A percentile compares a stretch with the other conserved stretches of the same genome.
Evolutionary conservation across 768 basidiomycete species (phyloP).

Genomic region (Hebeloma cylindrosporum): DNA sequence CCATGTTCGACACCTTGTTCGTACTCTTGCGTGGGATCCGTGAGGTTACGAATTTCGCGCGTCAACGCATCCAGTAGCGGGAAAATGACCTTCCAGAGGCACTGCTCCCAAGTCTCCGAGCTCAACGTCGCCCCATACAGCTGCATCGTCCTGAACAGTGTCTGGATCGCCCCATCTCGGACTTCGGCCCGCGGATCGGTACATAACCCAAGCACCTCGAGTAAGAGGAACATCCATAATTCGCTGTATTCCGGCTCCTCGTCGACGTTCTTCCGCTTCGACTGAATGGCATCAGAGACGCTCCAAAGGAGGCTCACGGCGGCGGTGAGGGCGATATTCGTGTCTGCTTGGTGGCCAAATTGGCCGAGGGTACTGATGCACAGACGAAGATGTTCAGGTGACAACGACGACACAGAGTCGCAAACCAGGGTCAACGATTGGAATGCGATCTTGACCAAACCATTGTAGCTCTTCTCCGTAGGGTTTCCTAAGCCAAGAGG

Average conservation of each 20-base stretch:
- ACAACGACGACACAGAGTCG: conserved; percentile 84
- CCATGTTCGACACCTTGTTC: conserved; percentile 37
- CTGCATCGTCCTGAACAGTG: conserved; percentile 90
- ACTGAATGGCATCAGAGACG: conserved; percentile 92
- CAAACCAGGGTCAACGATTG: conserved; percentile 93
- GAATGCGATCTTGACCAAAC: conserved; percentile 89
- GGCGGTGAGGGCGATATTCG: conserved; percentile 93
- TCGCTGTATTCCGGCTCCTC: conserved; percentile 75
- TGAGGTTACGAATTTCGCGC: conserved; percentile 47
- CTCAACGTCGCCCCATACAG: conserved; percentile 88
- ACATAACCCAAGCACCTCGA: conserved; percentile 81
- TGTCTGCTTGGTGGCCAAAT: conserved; percentile 91
- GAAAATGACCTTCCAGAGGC: conserved; percentile 89
- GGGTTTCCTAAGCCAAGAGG: conserved; percentile 55
- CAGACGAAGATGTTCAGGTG: conserved; percentile 75
- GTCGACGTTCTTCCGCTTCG: conserved; percentile 64
- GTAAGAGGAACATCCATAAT: conserved; percentile 91
- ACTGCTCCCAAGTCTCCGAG: conserved; percentile 82
- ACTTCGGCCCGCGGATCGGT: conserved; percentile 87
- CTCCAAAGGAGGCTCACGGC: conserved; percentile 94
- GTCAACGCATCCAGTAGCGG: conserved; percentile 78
- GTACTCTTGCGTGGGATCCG: conserved; percentile 21
- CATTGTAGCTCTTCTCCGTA: conserved; percentile 67
- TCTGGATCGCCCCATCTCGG: conserved; percentile 91
- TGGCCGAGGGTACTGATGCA: conserved; percentile 91